A percentile compares a stretch with the other conserved stretches of the same genome.
phyloP scores from a whole-genome alignment of 2,329 filamentous ascomycete species.

The Beauveria asiatica region DNA sequence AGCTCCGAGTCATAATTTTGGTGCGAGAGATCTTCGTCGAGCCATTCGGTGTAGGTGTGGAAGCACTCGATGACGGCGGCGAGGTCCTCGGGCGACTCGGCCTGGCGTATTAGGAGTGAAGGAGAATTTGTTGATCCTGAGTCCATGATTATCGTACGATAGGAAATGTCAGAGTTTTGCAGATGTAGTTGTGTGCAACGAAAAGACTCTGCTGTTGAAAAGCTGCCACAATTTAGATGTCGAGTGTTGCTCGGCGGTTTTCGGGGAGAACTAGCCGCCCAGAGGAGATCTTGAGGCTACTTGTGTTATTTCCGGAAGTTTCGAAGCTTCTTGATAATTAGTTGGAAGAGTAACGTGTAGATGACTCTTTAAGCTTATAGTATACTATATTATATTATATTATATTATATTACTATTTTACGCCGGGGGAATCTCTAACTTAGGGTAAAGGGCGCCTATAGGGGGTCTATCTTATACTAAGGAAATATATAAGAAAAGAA shows the following conservation, averaged over 20 bases:
- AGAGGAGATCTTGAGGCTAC: neutral
- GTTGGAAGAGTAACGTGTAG: neutral
- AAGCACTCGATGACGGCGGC: conserved; percentile 17
- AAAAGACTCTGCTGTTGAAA: neutral
- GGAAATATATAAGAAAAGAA: no score
- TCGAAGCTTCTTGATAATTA: neutral
- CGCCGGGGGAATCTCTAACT: no score
- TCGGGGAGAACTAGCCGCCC: neutral
- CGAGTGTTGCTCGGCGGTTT: no score
- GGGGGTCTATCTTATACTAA: no score
- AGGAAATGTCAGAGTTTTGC: neutral
- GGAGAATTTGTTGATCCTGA: neutral
- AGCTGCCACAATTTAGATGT: no score
- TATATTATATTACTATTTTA: no score
- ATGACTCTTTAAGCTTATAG: neutral
- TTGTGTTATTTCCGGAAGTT: neutral
- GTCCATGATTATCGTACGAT: neutral
- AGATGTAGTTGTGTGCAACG: neutral
- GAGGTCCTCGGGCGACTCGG: conserved; percentile 15
- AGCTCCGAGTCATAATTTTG: conserved; percentile 20
- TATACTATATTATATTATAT: no score
- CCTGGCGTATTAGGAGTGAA: conserved; percentile 16
- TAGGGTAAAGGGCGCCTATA: no score
- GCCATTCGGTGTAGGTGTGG: conserved; percentile 19
- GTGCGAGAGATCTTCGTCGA: conserved; percentile 20